These are phyloP conservation scores for Neonectria faginata DNA, from an alignment of 2,329 filamentous ascomycete species.

Conservation along the genomic window DNA sequence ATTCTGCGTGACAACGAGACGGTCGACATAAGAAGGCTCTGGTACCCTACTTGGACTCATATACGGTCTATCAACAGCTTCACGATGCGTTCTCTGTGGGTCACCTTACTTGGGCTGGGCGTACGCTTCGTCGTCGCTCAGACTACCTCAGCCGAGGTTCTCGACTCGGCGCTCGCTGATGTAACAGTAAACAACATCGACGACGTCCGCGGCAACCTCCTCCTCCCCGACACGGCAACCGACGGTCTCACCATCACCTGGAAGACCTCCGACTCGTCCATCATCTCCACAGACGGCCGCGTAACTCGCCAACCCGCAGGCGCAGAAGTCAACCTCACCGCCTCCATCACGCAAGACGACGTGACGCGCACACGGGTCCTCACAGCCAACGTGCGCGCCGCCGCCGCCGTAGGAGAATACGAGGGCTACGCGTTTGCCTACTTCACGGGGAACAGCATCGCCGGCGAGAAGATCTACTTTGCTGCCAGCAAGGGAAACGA, in stretches of 20 bases:
- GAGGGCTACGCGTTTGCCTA: slow-evolving; percentile 65
- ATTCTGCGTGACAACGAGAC: background rate
- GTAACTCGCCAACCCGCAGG: slow-evolving; percentile 49
- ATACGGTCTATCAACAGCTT: background rate
- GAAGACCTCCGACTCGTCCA: slow-evolving; percentile 49
- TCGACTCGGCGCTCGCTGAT: slow-evolving; percentile 26
- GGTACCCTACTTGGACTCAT: background rate
- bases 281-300: slow-evolving; percentile 51
- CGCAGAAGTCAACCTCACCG: slow-evolving; percentile 50
- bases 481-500: slow-evolving; percentile 65
- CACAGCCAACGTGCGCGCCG: slow-evolving; percentile 51
- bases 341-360: slow-evolving; percentile 46
- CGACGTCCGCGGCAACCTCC: slow-evolving; percentile 54
- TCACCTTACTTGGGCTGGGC: slow-evolving; percentile 13
- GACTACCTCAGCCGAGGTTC: background rate
- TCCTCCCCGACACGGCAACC: slow-evolving; percentile 46
- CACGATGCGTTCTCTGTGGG: slow-evolving; percentile 22
- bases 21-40: slow-evolving; percentile 2
- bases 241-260: slow-evolving; percentile 51
- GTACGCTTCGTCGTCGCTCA: slow-evolving; percentile 13
- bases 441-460: slow-evolving; percentile 58
- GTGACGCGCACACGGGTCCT: slow-evolving; percentile 47
- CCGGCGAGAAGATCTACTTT: slow-evolving; percentile 65
- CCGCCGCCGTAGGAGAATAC: slow-evolving; percentile 47
- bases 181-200: slow-evolving; percentile 50